Evolutionary conservation across 768 basidiomycete species (phyloP).

Genomic region (Leucosporidium yakuticum): DNA sequence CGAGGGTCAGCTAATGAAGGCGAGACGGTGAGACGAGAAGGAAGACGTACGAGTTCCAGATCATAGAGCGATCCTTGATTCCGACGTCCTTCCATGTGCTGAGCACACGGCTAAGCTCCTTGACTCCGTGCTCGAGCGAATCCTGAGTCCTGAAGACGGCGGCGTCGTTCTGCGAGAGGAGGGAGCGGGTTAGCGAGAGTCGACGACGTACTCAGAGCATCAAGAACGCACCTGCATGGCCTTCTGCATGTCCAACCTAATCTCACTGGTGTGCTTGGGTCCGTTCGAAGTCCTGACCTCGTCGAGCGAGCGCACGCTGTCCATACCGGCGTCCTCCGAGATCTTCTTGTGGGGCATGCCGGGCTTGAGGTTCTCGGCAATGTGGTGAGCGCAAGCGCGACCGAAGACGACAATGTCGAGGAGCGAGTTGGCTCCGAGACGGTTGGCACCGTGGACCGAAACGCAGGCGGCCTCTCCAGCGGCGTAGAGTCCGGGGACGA

Average conservation of each 20-base stretch:
- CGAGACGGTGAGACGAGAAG: not conserved
- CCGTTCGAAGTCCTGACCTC: constrained; percentile 77
- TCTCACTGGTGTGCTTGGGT: constrained; percentile 75
- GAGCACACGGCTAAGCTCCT: constrained; percentile 78
- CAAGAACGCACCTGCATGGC: constrained; percentile 57
- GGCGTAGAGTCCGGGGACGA: constrained; percentile 95
- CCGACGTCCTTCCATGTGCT: constrained; percentile 83
- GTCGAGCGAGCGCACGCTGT: constrained; percentile 81
- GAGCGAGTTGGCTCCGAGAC: constrained; percentile 97
- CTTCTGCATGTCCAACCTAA: constrained; percentile 95
- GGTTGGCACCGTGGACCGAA: constrained; percentile 98
- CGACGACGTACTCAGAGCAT: not conserved
- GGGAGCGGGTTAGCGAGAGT: no score
- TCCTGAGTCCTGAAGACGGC: constrained; percentile 79
- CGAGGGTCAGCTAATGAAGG: no score
- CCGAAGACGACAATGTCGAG: constrained; percentile 99
- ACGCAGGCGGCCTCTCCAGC: constrained; percentile 99
- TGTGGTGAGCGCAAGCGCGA: constrained; percentile 98
- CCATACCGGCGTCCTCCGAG: constrained; percentile 74
- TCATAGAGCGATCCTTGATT: constrained; percentile 97
- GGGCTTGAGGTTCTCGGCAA: constrained; percentile 79
- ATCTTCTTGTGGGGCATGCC: constrained; percentile 86
- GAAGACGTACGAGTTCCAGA: constrained; percentile 89
- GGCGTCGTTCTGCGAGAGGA: constrained; percentile 68
- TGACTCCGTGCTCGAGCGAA: constrained; percentile 84